phyloP scores from a whole-genome alignment of 768 basidiomycete genomes.

The Dentipellis sp. region DNA sequence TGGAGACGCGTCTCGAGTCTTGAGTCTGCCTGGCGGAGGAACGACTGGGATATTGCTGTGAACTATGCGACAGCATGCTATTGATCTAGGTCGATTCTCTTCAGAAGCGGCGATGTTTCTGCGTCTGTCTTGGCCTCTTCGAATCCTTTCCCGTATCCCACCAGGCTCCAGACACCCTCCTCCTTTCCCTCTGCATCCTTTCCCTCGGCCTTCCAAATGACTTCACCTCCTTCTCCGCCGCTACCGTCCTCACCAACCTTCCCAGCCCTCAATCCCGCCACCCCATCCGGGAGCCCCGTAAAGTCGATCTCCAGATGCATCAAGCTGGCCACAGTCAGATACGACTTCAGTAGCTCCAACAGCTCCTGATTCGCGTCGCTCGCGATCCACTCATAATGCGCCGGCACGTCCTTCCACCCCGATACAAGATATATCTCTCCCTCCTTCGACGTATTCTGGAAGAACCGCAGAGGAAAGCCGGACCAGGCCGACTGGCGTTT shows the following conservation, averaged over 20 bases:
- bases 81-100: too few species aligned
- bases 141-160: background rate
- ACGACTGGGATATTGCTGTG: too few species aligned
- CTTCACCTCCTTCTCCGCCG: background rate
- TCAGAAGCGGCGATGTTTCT: background rate
- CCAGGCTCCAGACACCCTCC: background rate
- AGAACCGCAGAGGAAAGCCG: background rate
- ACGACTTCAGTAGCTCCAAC: slow-evolving; percentile 20
- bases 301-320: background rate
- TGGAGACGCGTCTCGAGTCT: too few species aligned
- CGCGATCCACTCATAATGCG: slow-evolving; percentile 33
- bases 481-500: background rate
- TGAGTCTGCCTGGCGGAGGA: too few species aligned
- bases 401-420: slow-evolving; percentile 33
- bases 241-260: background rate
- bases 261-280: background rate
- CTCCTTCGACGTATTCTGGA: slow-evolving; percentile 8
- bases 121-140: background rate
- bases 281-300: background rate
- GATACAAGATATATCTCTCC: slow-evolving; percentile 29
- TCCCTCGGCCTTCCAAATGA: background rate
- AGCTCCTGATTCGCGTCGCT: slow-evolving; percentile 32
- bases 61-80: too few species aligned
- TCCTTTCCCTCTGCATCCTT: background rate
- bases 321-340: slow-evolving; percentile 20